Evolutionary conservation across 2,329 filamentous ascomycete genomes (phyloP), one percentile per base, ranked within the genome.

Genomic region (Claviceps spartinae): DNA sequence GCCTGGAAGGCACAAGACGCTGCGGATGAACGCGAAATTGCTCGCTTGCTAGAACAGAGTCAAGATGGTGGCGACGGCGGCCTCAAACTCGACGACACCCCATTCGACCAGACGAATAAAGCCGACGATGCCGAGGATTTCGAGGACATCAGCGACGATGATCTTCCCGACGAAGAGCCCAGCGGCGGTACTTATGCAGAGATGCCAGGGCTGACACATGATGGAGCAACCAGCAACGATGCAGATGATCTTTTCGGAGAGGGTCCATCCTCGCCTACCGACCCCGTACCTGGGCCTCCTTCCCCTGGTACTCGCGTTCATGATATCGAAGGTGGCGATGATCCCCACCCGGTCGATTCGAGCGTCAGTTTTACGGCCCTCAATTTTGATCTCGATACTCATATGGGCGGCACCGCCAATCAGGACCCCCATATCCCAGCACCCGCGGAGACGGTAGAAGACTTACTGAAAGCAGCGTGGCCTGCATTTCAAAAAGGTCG

Each of bases 111-210:
- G 57, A 73, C 75, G 6, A 85, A 88, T 65, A 98, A 98, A 68
- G 91, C 89, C 51, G 89, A 89, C 54, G 87, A 97, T 69, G 93
- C 93, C 42, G 72, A 93, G 56, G 93, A 98, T 63, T 98, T 76
- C 60, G 88, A 87, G 63, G 88, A 95, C 62, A 90, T 97, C 56
- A 85, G 85, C 58, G 91, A 97, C 64, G 89, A 94, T 63, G 90
- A 96, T 56, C 76, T 95, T 7, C 85, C 88, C 11, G 88, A 93
- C 6, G 88, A 93, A 56, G 88, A 82, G 52, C 68, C 67, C 30
- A 67, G 66, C 11, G 66, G 63, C 5, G 67, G 63, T 49, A 61
- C 64, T 16, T 74, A 71, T 14, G 64, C 69, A 47, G 74, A 79
- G 52, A 63, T 74, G n/a, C 76, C 77, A 0, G 74, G 71, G 11